Evolutionary conservation across 1,284 basidiomycete species (phyloP), one percentile per base, ranked within the genome.

Genomic region (Apiotrichum mycotoxinovorans): DNA sequence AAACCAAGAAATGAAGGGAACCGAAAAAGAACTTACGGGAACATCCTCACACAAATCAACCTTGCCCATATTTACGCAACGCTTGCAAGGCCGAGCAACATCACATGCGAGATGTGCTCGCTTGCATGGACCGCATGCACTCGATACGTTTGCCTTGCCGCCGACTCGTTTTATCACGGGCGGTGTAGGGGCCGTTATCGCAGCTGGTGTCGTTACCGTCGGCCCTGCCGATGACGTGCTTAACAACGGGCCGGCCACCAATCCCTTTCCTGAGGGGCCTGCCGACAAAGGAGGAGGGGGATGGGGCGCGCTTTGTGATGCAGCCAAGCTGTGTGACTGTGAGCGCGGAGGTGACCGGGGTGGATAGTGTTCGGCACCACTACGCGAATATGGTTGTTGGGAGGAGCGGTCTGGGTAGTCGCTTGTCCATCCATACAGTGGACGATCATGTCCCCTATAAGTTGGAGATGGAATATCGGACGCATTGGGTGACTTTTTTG

Each of bases 71-170:
- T 67, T 72, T 4, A 70, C 65, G 56, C 75, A 77, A n/a, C 74
- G 60, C 59, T 71, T 72, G 54, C 75, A 77, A 1, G 75, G 75
- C 26, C 75, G 55, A 1, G 62, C 63, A 0, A 70, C 65, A 51
- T 76, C 74, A 51, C 74, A 76, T 3, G 72, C 74, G 40, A 76
- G 51, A 58, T 76, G 74, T 4, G 74, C 70, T 42, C 63, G 64
- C 51, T 74, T 74, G 54, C 74, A 76, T 20, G 74, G 74, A 18
- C 64, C 70, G 50, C 74, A 76, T 15, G 74, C 74, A 25, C 66
- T 63, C 0, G 70, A 65, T 7, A 70, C 68, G 38, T 72, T 72
- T 18, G 65, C 56, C 46, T 69, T 71, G 25, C 65, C 66, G 2
- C 65, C 66, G 4, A 66, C 61, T 11, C 67, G 61, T 46, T 65